These are phyloP conservation scores for Amphirosellinia nigrospora DNA, from an alignment of 495 filamentous ascomycete species.

Conservation along the genomic window DNA sequence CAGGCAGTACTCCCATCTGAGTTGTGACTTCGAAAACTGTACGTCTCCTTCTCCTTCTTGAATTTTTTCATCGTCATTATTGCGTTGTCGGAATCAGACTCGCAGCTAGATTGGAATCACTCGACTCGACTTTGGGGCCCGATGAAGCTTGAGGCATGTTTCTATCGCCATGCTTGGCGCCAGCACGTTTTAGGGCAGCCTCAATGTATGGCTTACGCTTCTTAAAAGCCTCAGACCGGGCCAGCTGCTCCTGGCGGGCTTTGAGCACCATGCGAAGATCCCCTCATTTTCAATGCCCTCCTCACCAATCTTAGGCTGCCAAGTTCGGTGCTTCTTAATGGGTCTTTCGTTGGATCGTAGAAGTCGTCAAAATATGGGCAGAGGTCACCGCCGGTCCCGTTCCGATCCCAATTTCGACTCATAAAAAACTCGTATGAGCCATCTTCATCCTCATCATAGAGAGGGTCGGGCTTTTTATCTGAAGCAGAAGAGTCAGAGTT, in stretches of 20 bases:
- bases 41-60: neutral
- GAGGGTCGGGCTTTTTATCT: slow-evolving; percentile 9
- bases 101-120: neutral
- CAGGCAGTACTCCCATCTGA: neutral
- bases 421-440: slow-evolving; percentile 3
- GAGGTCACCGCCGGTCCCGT: too few species aligned
- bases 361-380: slow-evolving; percentile 21
- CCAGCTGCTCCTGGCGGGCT: slow-evolving; percentile 9
- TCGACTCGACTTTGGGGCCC: neutral
- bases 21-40: neutral
- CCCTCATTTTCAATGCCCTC: slow-evolving; percentile 20
- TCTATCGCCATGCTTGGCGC: neutral
- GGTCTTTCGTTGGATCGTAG: slow-evolving; percentile 13
- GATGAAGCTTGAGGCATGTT: neutral
- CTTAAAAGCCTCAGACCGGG: neutral
- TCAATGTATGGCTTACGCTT: neutral
- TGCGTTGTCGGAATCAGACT: neutral
- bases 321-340: neutral
- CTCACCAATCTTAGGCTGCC: slow-evolving; percentile 23
- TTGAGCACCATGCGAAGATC: slow-evolving; percentile 19
- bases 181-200: neutral
- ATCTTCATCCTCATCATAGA: slow-evolving; percentile 18
- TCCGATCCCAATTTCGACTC: neutral
- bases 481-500: neutral
- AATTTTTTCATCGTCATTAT: too few species aligned